phyloP scores from a whole-genome alignment of 2,329 filamentous ascomycete genomes.

The Penicillium sp. region DNA sequence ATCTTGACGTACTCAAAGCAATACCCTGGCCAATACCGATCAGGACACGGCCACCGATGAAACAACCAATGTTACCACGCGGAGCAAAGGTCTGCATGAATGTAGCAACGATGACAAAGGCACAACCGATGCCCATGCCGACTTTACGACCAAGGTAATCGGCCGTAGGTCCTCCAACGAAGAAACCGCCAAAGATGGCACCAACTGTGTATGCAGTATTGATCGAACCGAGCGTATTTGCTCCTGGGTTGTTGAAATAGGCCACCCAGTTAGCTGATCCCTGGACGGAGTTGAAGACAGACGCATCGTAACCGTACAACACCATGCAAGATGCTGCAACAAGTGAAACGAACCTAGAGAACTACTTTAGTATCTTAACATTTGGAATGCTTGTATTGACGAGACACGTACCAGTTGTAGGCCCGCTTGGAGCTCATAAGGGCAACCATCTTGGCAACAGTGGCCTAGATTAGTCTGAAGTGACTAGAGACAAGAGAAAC shows the following conservation, averaged over 20 bases:
- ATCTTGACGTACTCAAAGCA: conserved; percentile 54
- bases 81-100: conserved; percentile 69
- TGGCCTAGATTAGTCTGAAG: neutral
- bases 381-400: neutral
- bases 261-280: conserved; percentile 66
- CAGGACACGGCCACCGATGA: conserved; percentile 68
- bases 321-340: conserved; percentile 75
- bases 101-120: conserved; percentile 66
- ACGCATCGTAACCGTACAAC: conserved; percentile 73
- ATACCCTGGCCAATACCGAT: conserved; percentile 71
- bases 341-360: conserved; percentile 62
- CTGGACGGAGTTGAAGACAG: conserved; percentile 72
- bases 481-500: neutral
- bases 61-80: conserved; percentile 61
- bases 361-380: neutral
- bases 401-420: conserved; percentile 31
- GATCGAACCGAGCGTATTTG: conserved; percentile 55
- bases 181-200: conserved; percentile 69
- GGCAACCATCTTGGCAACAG: conserved; percentile 20
- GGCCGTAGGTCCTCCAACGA: conserved; percentile 65
- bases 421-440: conserved; percentile 29
- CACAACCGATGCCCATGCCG: conserved; percentile 66
- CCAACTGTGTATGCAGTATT: conserved; percentile 72
- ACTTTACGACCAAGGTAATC: conserved; percentile 63
- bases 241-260: conserved; percentile 56